Evolutionary conservation across 164 flowering plant genomes (phyloP).

Genomic region (Santalum album): DNA sequence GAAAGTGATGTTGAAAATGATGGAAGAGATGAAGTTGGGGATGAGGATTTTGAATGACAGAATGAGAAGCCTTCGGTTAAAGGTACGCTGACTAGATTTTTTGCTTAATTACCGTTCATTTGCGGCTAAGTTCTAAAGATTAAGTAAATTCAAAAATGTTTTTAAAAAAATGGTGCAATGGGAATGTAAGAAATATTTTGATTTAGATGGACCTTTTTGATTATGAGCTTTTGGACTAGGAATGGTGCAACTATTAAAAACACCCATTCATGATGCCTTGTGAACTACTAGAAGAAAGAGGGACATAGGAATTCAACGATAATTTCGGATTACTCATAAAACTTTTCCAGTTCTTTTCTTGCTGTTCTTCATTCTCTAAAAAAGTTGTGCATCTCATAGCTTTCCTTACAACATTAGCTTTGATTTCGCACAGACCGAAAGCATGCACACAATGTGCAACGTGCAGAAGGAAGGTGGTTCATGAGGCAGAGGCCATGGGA

Average conservation of each 20-base stretch:
- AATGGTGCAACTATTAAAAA: no score
- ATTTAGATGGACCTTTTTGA: no score
- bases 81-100: slow-evolving; percentile 51
- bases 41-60: slow-evolving; percentile 61
- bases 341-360: no score
- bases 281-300: no score
- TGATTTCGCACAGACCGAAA: slow-evolving; percentile 37
- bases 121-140: background rate
- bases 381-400: no score
- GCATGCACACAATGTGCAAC: slow-evolving; percentile 56
- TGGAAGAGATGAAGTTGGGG: slow-evolving; percentile 57
- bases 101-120: background rate
- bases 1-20: slow-evolving; percentile 93
- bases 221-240: no score
- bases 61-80: slow-evolving; percentile 50
- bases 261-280: no score
- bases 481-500: slow-evolving; percentile 10
- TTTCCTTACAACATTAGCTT: background rate
- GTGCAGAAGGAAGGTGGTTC: slow-evolving; percentile 45
- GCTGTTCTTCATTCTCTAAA: no score
- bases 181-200: background rate
- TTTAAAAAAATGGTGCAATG: background rate
- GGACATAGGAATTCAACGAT: no score
- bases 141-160: no score
- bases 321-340: no score